Conservation (phyloP, 768 basidiomycete genomes). For the Leccinum pellstonianum region DNA sequence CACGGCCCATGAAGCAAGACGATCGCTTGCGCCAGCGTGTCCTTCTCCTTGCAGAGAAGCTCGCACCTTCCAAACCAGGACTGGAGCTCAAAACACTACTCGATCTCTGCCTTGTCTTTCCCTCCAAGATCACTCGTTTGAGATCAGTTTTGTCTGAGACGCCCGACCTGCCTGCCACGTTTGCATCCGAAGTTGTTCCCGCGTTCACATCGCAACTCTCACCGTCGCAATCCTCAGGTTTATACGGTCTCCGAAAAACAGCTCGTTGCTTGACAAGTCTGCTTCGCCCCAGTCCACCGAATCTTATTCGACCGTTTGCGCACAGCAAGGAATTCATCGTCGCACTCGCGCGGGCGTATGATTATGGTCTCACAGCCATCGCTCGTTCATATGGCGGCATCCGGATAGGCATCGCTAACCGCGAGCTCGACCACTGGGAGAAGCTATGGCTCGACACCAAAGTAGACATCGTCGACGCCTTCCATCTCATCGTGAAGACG, state of each 20-base stretch:
- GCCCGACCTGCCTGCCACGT: slow-evolving; percentile 31
- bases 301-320: slow-evolving; percentile 51
- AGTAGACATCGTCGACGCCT: slow-evolving; percentile 65
- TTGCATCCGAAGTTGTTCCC: slow-evolving; percentile 51
- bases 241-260: slow-evolving; percentile 66
- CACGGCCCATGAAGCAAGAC: slow-evolving; percentile 35
- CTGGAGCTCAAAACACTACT: slow-evolving; percentile 57
- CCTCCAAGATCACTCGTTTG: slow-evolving; percentile 43
- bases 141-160: slow-evolving; percentile 43
- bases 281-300: slow-evolving; percentile 49
- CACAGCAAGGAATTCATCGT: slow-evolving; percentile 51
- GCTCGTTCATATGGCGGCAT: slow-evolving; percentile 63
- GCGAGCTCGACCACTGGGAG: slow-evolving; percentile 63
- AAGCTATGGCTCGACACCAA: slow-evolving; percentile 71
- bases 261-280: slow-evolving; percentile 55
- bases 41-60: slow-evolving; percentile 55
- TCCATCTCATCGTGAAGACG: slow-evolving; percentile 56
- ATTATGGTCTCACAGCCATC: slow-evolving; percentile 52
- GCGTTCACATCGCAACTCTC: slow-evolving; percentile 53
- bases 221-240: slow-evolving; percentile 42
- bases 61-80: slow-evolving; percentile 39
- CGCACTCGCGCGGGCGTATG: slow-evolving; percentile 60
- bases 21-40: slow-evolving; percentile 46
- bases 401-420: slow-evolving; percentile 25
- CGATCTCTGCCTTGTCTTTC: slow-evolving; percentile 62